Conservation (phyloP, 352 stramenopile species). For the Pythium grandisporangium region DNA sequence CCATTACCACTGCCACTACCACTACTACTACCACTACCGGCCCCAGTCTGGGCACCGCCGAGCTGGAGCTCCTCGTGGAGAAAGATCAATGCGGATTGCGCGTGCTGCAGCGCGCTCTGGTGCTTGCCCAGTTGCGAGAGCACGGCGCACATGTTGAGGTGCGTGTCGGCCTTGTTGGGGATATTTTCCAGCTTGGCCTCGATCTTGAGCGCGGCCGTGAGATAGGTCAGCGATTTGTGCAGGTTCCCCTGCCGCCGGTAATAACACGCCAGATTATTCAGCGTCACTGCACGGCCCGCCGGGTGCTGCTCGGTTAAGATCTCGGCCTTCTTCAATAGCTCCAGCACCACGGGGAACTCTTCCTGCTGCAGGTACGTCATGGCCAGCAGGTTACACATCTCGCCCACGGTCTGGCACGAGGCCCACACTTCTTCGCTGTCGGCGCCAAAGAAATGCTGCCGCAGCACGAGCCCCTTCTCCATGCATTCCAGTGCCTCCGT, state of each 20-base stretch:
- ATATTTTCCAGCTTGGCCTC: constrained; percentile 80
- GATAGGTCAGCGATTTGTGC: constrained; percentile 85
- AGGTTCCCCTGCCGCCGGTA: constrained; percentile 88
- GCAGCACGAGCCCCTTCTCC: constrained; percentile 88
- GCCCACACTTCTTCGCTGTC: constrained; percentile 87
- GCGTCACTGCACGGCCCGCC: constrained; percentile 80
- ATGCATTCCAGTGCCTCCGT: constrained; percentile 91
- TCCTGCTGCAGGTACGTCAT: constrained; percentile 95
- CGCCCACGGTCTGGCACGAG: constrained; percentile 89
- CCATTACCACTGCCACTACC: constrained; percentile 1
- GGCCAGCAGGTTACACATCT: constrained; percentile 93
- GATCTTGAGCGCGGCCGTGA: constrained; percentile 91
- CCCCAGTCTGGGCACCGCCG: constrained; percentile 1
- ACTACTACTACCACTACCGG: constrained; percentile 1
- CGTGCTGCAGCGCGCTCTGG: constrained; percentile 85
- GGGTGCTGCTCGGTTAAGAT: constrained; percentile 88
- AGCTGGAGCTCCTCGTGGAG: constrained; percentile 90
- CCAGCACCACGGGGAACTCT: constrained; percentile 86
- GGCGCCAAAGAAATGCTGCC: constrained; percentile 91
- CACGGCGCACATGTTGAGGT: constrained; percentile 93
- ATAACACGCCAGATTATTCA: constrained; percentile 94
- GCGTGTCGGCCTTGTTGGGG: constrained; percentile 89
- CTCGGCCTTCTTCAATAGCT: constrained; percentile 92
- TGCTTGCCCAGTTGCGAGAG: constrained; percentile 89
- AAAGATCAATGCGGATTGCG: constrained; percentile 88